Conservation (phyloP, 208 protist genomes). For the Kentomonas sorsogonicus region DNA sequence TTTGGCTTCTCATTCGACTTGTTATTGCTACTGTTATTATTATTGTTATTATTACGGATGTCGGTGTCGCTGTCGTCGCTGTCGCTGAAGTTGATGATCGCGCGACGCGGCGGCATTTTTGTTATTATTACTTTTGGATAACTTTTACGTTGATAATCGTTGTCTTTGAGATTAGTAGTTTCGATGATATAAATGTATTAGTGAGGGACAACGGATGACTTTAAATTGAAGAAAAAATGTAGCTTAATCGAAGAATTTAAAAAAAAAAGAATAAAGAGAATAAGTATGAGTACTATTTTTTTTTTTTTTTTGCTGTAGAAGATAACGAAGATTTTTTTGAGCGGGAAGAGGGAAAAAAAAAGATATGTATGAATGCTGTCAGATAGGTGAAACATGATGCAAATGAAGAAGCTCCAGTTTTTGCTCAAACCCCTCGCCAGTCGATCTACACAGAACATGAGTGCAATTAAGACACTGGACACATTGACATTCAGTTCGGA, state of each 20-base stretch:
- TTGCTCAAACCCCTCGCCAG: no score
- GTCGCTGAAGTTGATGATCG: no score
- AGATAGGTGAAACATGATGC: background rate
- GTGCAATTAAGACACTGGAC: no score
- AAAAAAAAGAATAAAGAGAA: constrained; percentile 3
- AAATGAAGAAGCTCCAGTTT: no score
- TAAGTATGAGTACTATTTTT: constrained; percentile 4
- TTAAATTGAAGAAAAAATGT: constrained; percentile 7
- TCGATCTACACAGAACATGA: no score
- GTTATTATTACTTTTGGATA: background rate
- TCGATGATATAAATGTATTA: background rate
- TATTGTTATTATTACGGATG: no score
- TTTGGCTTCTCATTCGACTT: no score
- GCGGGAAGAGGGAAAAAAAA: constrained; percentile 13
- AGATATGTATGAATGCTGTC: background rate
- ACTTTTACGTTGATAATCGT: background rate
- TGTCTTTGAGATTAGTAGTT: background rate
- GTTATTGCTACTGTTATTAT: no score
- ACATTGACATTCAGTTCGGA: no score
- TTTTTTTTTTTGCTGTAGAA: constrained; percentile 4
- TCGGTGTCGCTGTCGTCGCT: no score
- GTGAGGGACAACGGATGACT: background rate
- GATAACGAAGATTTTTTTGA: background rate
- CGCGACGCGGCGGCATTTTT: no score
- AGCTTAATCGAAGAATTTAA: constrained; percentile 2